Evolutionary conservation across 805 yeast species (phyloP).

Genomic region (Torulaspora maleeae): DNA sequence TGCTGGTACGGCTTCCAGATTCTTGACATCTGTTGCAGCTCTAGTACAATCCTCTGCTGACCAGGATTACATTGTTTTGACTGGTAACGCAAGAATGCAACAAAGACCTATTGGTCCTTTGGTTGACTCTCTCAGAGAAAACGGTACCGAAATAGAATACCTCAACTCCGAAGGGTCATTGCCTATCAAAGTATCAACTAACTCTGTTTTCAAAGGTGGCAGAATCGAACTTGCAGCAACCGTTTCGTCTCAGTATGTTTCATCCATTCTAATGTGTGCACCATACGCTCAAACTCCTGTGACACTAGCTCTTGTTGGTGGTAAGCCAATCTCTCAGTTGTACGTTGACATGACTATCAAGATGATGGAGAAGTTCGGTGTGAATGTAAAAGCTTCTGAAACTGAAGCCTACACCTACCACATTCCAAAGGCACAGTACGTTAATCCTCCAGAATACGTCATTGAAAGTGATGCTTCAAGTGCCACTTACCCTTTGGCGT

Average conservation of each 20-base stretch:
- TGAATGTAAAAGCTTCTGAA: constrained; percentile 61
- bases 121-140: constrained; percentile 79
- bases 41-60: constrained; percentile 52
- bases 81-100: constrained; percentile 97
- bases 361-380: constrained; percentile 90
- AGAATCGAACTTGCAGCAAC: constrained; percentile 92
- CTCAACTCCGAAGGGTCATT: constrained; percentile 73
- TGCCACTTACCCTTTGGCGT: constrained; percentile 95
- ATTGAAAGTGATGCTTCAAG: constrained; percentile 97
- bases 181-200: constrained; percentile 71
- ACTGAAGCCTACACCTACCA: constrained; percentile 80
- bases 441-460: constrained; percentile 77
- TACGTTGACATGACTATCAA: constrained; percentile 96
- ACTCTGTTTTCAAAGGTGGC: constrained; percentile 78
- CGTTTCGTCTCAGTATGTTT: constrained; percentile 94
- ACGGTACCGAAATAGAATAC: constrained; percentile 74
- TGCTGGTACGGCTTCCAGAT: constrained; percentile 97
- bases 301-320: constrained; percentile 84
- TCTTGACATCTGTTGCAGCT: constrained; percentile 89
- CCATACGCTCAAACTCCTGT: constrained; percentile 91
- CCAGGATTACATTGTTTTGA: constrained; percentile 53
- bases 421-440: constrained; percentile 79
- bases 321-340: constrained; percentile 92
- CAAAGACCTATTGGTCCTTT: constrained; percentile 95
- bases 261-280: constrained; percentile 94